Percentiles rank a stretch among this genome's conserved stretches.
Conservation (phyloP, 768 basidiomycete species). For the Suillus luteus region DNA sequence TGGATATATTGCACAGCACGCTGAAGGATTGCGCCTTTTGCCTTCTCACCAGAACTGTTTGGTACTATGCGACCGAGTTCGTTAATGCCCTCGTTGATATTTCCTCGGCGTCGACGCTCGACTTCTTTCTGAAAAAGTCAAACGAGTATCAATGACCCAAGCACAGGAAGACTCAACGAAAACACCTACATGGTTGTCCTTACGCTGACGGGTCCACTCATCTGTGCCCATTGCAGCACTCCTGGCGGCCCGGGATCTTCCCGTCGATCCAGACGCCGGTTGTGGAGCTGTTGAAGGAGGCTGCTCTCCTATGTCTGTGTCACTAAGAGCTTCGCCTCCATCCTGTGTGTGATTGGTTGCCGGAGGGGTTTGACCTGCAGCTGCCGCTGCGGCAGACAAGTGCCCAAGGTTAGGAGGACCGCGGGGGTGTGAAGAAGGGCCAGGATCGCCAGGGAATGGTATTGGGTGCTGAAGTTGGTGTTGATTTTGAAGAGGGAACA, state of each 20-base stretch:
- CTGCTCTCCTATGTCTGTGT: constrained; percentile 32
- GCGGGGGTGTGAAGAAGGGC: constrained; percentile 71
- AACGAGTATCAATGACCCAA: constrained; percentile 8
- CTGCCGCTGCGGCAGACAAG: constrained; percentile 45
- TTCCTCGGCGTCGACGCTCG: constrained; percentile 90
- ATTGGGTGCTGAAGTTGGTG: constrained; percentile 31
- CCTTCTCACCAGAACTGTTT: constrained; percentile 82
- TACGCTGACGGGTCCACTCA: constrained; percentile 78
- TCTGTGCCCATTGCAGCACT: constrained; percentile 68
- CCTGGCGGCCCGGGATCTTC: constrained; percentile 53
- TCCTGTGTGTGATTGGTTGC: constrained; percentile 22
- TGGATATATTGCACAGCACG: constrained; percentile 92
- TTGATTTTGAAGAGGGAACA: constrained; percentile 34
- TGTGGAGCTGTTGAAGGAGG: constrained; percentile 25
- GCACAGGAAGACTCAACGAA: not conserved
- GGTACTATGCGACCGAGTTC: constrained; percentile 89
- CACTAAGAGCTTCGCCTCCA: constrained; percentile 25
- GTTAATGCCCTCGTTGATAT: constrained; percentile 96
- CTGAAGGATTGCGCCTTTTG: constrained; percentile 86
- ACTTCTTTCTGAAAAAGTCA: constrained; percentile 83
- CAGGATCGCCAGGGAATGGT: constrained; percentile 51
- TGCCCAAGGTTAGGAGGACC: constrained; percentile 68
- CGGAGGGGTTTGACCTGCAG: constrained; percentile 46
- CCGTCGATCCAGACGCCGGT: constrained; percentile 30
- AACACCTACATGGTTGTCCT: constrained; percentile 76